Conservation (phyloP, 1,284 basidiomycete genomes). For the Ceraceosorus guamensis region DNA sequence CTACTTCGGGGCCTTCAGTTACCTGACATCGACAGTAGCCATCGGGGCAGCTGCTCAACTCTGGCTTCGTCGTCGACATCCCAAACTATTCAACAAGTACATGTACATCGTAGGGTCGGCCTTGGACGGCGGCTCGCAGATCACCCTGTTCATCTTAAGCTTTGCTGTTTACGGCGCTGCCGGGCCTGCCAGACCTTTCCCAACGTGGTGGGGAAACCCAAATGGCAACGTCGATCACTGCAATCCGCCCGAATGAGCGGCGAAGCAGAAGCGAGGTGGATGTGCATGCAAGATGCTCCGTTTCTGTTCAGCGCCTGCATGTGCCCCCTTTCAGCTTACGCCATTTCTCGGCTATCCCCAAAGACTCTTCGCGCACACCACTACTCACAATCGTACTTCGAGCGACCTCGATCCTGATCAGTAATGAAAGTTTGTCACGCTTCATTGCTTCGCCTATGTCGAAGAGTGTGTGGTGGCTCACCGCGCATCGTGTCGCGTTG, state of each 20-base stretch:
- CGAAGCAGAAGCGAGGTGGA: no score
- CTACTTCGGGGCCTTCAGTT: slow-evolving; percentile 54
- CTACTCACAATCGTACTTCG: no score
- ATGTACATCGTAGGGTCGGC: slow-evolving; percentile 65
- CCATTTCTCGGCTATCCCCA: no score
- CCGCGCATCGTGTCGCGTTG: no score
- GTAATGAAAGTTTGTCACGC: no score
- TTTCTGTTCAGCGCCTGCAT: no score
- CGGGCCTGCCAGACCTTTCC: slow-evolving; percentile 56
- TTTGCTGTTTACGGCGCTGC: slow-evolving; percentile 64
- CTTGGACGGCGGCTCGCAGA: slow-evolving; percentile 62
- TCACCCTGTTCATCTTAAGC: slow-evolving; percentile 62
- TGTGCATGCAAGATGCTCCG: no score
- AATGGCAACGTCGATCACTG: slow-evolving; percentile 6
- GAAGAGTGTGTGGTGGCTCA: no score
- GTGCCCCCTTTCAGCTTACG: no score
- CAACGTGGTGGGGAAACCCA: slow-evolving; percentile 35
- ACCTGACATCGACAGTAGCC: slow-evolving; percentile 59
- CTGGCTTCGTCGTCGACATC: not conserved
- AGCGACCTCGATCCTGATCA: no score
- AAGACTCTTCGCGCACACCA: no score
- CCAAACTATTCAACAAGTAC: slow-evolving; percentile 54
- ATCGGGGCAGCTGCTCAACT: slow-evolving; percentile 44
- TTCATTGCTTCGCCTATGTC: no score
- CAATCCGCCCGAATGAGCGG: not conserved